Percentiles rank a stretch among this genome's conserved stretches.
Conservation (phyloP, 345 rosid genomes). For the Cardiospermum halicacabum region DNA sequence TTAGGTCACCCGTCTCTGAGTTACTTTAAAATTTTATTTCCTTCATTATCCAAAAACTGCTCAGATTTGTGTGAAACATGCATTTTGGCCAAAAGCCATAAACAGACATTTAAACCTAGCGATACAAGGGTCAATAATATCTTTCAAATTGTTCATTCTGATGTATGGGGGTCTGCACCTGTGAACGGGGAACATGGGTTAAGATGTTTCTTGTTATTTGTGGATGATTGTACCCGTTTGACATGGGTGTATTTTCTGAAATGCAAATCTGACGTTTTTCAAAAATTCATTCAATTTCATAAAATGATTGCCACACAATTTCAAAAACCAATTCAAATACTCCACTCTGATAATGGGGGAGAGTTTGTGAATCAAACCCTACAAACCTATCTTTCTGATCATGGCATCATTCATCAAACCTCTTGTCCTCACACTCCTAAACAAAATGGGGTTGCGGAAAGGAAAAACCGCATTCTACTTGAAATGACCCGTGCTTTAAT, state of each 20-base stretch:
- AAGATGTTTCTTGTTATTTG: conserved; percentile 9
- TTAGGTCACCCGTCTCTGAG: neutral
- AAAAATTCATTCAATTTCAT: neutral
- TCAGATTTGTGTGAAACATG: neutral
- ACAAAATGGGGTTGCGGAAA: neutral
- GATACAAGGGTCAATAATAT: neutral
- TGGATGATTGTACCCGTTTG: conserved; percentile 7
- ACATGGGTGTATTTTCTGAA: conserved; percentile 5
- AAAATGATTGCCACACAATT: neutral
- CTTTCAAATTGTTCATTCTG: conserved; percentile 4
- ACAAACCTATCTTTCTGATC: too few species aligned
- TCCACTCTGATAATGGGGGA: neutral
- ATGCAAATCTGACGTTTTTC: neutral
- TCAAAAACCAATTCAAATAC: neutral
- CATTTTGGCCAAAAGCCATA: conserved; percentile 4
- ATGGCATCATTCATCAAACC: conserved; percentile 5
- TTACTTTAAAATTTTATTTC: conserved; percentile 10
- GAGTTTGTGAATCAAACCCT: too few species aligned
- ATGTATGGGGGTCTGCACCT: conserved; percentile 1
- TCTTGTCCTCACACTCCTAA: conserved; percentile 4
- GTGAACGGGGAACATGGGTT: neutral
- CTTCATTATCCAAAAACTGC: neutral
- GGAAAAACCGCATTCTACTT: neutral
- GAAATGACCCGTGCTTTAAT: neutral
- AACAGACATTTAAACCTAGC: neutral